A percentile compares a stretch with the other conserved stretches of the same genome.
Evolutionary conservation across 1,284 basidiomycete genomes (phyloP).

Genomic region (Sanghuangporus sanghuang): DNA sequence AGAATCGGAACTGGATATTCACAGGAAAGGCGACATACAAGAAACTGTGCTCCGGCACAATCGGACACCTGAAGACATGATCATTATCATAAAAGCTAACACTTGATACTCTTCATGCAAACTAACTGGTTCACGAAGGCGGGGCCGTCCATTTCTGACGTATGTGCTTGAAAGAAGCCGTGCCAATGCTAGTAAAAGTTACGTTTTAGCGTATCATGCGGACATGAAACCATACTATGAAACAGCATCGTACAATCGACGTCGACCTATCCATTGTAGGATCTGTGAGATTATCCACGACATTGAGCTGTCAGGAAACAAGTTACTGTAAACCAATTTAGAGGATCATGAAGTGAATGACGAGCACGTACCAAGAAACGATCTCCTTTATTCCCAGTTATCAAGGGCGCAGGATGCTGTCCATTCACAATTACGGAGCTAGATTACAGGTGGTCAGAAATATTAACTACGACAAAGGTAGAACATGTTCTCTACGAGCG

Average conservation of each 20-base stretch:
- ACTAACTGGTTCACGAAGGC: constrained; percentile 34
- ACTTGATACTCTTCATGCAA: not conserved
- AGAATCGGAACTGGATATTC: not conserved
- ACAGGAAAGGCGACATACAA: constrained; percentile 2
- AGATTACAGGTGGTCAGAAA: not conserved
- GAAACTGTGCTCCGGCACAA: constrained; percentile 27
- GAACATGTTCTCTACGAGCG: constrained; percentile 8
- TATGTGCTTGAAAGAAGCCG: constrained; percentile 36
- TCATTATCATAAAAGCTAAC: not conserved
- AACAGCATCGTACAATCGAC: constrained; percentile 21
- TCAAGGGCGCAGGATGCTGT: constrained; percentile 25
- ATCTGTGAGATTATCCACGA: constrained; percentile 22
- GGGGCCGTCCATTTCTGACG: constrained; percentile 33
- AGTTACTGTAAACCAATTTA: too few relatives aligned
- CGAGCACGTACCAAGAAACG: constrained; percentile 21
- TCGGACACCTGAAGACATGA: constrained; percentile 16
- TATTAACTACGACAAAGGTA: not conserved
- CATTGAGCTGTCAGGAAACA: constrained; percentile 18
- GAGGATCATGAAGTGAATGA: not conserved
- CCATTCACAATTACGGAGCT: constrained; percentile 25
- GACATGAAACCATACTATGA: too few relatives aligned
- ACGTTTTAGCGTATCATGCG: not conserved
- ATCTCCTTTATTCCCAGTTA: constrained; percentile 29
- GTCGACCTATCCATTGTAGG: constrained; percentile 23
- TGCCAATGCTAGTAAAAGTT: constrained; percentile 41